Percentiles rank a stretch among this genome's conserved stretches.
Conservation (phyloP, 78 protist species). For the Dictyostelium citrinum region DNA sequence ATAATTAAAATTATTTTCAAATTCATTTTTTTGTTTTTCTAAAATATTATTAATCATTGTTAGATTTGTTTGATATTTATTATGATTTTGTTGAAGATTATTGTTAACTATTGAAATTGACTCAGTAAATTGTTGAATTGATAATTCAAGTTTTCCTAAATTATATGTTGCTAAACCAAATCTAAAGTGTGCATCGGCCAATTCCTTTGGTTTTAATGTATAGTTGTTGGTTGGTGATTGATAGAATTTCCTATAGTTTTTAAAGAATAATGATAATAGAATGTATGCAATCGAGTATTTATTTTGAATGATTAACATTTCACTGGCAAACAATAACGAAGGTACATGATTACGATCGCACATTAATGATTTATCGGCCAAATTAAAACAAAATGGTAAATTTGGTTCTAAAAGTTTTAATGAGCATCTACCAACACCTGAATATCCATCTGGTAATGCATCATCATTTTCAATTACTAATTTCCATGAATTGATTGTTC, state of each 20-base stretch:
- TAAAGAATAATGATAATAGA: not conserved
- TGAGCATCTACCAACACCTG: conserved; percentile 38
- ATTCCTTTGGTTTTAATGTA: not conserved
- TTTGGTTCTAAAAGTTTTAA: not conserved
- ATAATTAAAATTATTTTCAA: conserved; percentile 8
- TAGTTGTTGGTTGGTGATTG: not conserved
- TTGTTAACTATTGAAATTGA: not conserved
- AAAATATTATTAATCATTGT: not conserved
- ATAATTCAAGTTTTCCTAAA: not conserved
- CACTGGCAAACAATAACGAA: conserved; percentile 15
- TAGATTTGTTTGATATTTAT: not conserved
- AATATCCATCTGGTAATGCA: conserved; percentile 52
- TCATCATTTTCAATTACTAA: conserved; percentile 2
- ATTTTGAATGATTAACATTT: conserved; percentile 10
- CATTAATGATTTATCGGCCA: conserved; percentile 2
- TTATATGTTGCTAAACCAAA: not conserved
- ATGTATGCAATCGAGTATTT: not conserved
- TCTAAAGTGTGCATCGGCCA: conserved; percentile 35
- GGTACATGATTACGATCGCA: conserved; percentile 34
- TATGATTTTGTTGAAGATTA: not conserved
- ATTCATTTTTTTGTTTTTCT: not conserved
- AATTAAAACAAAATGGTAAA: not conserved
- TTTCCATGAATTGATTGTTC: conserved; percentile 3
- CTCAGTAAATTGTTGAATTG: not conserved
- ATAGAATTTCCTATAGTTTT: conserved; percentile 16